phyloP scores from a whole-genome alignment of 208 protist genomes.

The Trypanosoma grayi region DNA sequence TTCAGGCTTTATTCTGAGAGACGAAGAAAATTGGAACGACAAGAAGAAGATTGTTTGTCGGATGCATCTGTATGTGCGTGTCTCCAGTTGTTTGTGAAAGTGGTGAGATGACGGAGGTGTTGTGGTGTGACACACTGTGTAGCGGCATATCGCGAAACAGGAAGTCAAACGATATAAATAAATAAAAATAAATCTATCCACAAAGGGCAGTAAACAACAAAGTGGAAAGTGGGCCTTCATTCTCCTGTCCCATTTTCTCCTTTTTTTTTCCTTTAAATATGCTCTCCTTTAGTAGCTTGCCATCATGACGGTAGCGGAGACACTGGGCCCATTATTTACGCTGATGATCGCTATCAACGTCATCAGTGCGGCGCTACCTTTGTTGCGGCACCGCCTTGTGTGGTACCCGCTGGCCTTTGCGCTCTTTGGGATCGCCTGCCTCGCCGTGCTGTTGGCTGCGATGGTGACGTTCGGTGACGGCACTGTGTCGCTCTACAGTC shows the following conservation, averaged over 20 bases:
- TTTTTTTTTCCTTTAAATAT: conserved; percentile 2
- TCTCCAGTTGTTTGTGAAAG: no score
- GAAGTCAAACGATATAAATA: no score
- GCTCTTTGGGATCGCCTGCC: conserved; percentile 14
- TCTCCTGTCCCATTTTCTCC: conserved; percentile 4
- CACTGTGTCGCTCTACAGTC: conserved; percentile 1
- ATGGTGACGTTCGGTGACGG: conserved; percentile 15
- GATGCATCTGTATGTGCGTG: no score
- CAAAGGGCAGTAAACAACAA: no score
- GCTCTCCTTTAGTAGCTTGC: not conserved
- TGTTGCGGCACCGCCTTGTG: conserved; percentile 28
- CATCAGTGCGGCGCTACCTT: conserved; percentile 16
- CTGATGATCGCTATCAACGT: conserved; percentile 28
- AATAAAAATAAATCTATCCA: no score
- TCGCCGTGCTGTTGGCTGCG: conserved; percentile 21
- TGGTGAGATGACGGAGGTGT: no score
- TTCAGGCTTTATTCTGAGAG: no score
- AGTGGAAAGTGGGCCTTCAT: no score
- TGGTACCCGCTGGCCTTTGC: conserved; percentile 31
- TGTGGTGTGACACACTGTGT: no score
- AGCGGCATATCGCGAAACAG: no score
- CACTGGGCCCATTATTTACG: conserved; percentile 17
- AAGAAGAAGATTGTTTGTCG: no score
- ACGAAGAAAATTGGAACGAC: no score
- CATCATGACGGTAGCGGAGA: conserved; percentile 18